Evolutionary conservation across 345 rosid genomes (phyloP).

Genomic region (Limnanthes douglasii): DNA sequence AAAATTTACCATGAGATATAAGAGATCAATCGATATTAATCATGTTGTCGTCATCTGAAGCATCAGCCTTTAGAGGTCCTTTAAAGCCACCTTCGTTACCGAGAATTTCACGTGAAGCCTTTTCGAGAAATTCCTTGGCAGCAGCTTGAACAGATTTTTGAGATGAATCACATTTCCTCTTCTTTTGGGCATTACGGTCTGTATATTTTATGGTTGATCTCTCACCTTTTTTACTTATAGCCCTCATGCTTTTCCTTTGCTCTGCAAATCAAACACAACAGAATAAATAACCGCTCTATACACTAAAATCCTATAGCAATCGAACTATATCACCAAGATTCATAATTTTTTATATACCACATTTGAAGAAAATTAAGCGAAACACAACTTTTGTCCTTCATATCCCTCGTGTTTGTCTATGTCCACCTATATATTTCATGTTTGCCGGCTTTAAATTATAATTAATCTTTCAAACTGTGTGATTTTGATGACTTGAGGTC

Average conservation of each 20-base stretch:
- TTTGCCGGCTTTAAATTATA: too few relatives aligned
- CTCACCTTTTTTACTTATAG: slow-evolving; percentile 55
- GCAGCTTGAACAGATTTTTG: slow-evolving; percentile 54
- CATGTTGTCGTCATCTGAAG: slow-evolving; percentile 25
- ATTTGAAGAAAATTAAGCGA: too few relatives aligned
- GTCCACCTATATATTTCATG: too few relatives aligned
- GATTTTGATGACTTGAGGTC: too few relatives aligned
- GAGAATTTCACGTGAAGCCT: slow-evolving; percentile 75
- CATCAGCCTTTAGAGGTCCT: slow-evolving; percentile 48
- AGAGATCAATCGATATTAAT: slow-evolving; percentile 9
- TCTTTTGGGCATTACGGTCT: slow-evolving; percentile 31
- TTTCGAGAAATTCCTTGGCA: slow-evolving; percentile 80
- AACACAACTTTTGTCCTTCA: too few relatives aligned
- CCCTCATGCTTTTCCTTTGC: slow-evolving; percentile 55
- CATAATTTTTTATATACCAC: too few relatives aligned
- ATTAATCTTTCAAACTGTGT: too few relatives aligned
- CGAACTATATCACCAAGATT: too few relatives aligned
- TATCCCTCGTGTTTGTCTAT: too few relatives aligned
- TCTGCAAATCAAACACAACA: slow-evolving; percentile 25
- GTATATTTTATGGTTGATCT: slow-evolving; percentile 27
- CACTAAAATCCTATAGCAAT: too few relatives aligned
- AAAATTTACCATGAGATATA: neutral
- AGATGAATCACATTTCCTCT: slow-evolving; percentile 61
- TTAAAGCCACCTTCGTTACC: slow-evolving; percentile 44
- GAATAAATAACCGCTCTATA: too few relatives aligned